Evolutionary conservation across 495 filamentous ascomycete genomes (phyloP), one percentile per base, ranked within the genome.

Genomic region (Mytilinidion resinicola): DNA sequence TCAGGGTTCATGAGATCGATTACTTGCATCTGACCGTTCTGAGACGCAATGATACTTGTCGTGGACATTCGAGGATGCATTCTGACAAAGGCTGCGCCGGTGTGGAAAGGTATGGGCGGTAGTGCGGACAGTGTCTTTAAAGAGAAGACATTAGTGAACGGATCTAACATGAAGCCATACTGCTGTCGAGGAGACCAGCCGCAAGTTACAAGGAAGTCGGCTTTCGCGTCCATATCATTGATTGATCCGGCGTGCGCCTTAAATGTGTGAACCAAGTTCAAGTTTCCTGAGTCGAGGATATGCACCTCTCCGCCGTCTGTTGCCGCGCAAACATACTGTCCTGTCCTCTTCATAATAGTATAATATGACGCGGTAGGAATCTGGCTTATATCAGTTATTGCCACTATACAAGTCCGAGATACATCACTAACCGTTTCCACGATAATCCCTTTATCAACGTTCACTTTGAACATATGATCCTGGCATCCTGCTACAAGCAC

Each of bases 51-150:
- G 62, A 97, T 88, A 67, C 86, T 89, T 0, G 93, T 96, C 3
- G 93, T 96, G 36, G 89, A 86, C 77, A 97, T 86, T 53, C 88
- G 86, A 9, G 95, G 95, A 70, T 99, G 95, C 84, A 97, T 89
- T 38, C 93, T 83, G 10, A 96, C 91, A 74, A 89, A 91, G 19
- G 92, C 91, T 8, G 92, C 91, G 0, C 91, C 89, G 9, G 89
- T 85, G 51, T 90, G 90, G 67, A 97, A 97, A 0, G 93, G 87
- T 55, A 97, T 88, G 2, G 93, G 93, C 11, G 89, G 85, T 62
- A 96, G 78, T 9, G 90, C 86, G 17, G 80, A 75, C 70, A 96
- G 78, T 48, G 87, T 93, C 70, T 91, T 95, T 25, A 99, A 74
- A 68, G 96, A 91, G 64, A 90, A 99, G 14, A 96, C 90, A 60